Evolutionary conservation across 768 basidiomycete genomes (phyloP).

Genomic region (Mycena pura): DNA sequence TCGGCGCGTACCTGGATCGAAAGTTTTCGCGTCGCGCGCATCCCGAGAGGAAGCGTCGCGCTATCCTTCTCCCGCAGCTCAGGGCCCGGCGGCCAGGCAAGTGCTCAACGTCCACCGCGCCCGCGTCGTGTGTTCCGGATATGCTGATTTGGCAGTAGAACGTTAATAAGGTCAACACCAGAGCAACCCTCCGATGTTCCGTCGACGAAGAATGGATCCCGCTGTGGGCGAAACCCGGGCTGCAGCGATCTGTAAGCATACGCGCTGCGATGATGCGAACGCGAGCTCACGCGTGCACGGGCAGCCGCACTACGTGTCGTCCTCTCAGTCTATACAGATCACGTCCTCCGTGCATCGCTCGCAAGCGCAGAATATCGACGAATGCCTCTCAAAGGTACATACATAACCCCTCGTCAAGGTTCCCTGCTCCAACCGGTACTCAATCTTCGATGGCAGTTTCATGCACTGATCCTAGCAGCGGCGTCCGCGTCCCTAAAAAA

Average conservation of each 20-base stretch:
- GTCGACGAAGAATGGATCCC: constrained; percentile 73
- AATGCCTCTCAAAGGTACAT: constrained; percentile 69
- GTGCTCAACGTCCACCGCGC: constrained; percentile 13
- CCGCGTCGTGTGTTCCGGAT: too few relatives aligned
- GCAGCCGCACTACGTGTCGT: constrained; percentile 72
- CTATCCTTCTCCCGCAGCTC: constrained; percentile 79
- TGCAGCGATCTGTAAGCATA: constrained; percentile 57
- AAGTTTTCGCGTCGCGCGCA: constrained; percentile 49
- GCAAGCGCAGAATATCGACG: constrained; percentile 77
- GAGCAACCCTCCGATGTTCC: constrained; percentile 69
- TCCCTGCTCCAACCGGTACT: not conserved
- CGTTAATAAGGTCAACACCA: constrained; percentile 90
- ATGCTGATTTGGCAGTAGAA: constrained; percentile 52
- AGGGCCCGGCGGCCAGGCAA: constrained; percentile 85
- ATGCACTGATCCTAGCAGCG: constrained; percentile 54
- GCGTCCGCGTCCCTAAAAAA: constrained; percentile 55
- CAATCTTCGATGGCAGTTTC: constrained; percentile 52
- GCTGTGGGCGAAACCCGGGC: constrained; percentile 58
- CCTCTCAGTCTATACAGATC: constrained; percentile 70
- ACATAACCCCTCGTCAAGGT: constrained; percentile 18
- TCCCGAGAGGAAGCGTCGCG: constrained; percentile 63
- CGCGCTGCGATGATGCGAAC: not conserved
- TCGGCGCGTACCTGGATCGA: constrained; percentile 63
- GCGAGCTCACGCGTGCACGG: not conserved
- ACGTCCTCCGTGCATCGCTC: constrained; percentile 77